Evolutionary conservation across 768 basidiomycete species (phyloP), one percentile per base, ranked within the genome.

Genomic region (Leucocoprinus leucothites): DNA sequence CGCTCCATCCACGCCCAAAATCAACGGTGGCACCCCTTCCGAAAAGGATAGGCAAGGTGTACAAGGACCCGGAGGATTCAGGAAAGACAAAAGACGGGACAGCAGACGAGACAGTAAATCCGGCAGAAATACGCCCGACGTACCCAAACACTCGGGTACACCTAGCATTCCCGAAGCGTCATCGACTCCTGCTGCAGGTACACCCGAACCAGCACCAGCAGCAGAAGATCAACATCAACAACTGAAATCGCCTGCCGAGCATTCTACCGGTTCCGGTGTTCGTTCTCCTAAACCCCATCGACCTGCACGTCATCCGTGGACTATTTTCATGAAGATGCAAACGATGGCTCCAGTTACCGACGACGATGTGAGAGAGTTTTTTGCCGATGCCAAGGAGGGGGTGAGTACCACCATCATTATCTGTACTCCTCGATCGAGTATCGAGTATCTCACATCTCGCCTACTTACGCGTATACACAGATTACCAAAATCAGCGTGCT

Each of bases 311-410:
- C 82, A 89, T 67, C 90, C 91, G 4, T 91, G 86, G 86, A 94
- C 92, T 7, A 78, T 94, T 49, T 94, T 91, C 69, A 83, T 94
- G 78, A 83, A 86, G 59, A 76, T 87, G 71, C 68, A 75, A 16
- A 61, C 70, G 9, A 69, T 74, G 3, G 61, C 73, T 7, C 65
- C 78, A 11, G 74, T 81, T 4, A 79, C 68, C 9, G 92, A 94
- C 60, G 60, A 68, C 0, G 89, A 92, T 46, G 64, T 94, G 7
- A 78, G 80, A 52, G 87, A 88, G 16, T 92, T 91, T 71, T 94
- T 89, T 65, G 82, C 78, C 8, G 88, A 86, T 8, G 82, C 85
- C 0, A 81, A 82, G 67, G 75, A 70, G 31, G 87, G 86, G 51
- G 88, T 91, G 63, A 60, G 85, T 74, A 16, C 41, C 11, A 60